Evolutionary conservation across 805 yeast species (phyloP), one percentile per base, ranked within the genome.

Genomic region (Pichia pseudocactophila): DNA sequence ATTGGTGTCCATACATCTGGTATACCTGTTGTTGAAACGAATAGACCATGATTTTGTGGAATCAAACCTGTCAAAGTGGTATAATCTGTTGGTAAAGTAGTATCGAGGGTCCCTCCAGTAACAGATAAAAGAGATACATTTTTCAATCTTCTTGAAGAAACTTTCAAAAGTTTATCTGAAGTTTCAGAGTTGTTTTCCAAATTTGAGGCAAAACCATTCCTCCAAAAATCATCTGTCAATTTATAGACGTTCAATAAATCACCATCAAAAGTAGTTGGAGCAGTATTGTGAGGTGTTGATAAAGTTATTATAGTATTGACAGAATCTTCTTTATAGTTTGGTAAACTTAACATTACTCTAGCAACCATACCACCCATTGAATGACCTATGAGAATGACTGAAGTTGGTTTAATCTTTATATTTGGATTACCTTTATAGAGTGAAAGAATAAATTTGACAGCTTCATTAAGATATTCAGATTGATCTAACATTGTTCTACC

Each of bases 301-400:
- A 90, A 64, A 0, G 97, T 89, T 18, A 89, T 50, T 13, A 90
- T 81, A 0, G 96, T 81, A 55, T 85, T 88, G 17, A 92, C 78
- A 1, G 96, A 82, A 18, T 71, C 74, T 4, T 73, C 73, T 1
- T 68, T 53, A 57, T 86, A 89, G 55, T 87, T 89, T 1, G 87
- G 82, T 41, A 90, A 62, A 0, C 94, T 78, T 7, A 86, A 70
- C 76, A 89, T 76, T 0, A 86, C 80, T 45, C 97, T 70, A 3
- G 96, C 83, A 1, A 92, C 97, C 15, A 90, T 75, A 3, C 98
- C 98, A 34, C 98, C 98, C 98, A 90, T 90, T 0, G 97, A 90
- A 64, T 90, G 98, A 2, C 87, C 96, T 1, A 90, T 50, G 0
- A 90, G 57, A 0, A 90, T 75, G 2, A 90, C 95, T 0, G 96